Base-by-base conservation (phyloP, 2,329 filamentous ascomycete genomes). In the Parafenestella ontariensis region DNA sequence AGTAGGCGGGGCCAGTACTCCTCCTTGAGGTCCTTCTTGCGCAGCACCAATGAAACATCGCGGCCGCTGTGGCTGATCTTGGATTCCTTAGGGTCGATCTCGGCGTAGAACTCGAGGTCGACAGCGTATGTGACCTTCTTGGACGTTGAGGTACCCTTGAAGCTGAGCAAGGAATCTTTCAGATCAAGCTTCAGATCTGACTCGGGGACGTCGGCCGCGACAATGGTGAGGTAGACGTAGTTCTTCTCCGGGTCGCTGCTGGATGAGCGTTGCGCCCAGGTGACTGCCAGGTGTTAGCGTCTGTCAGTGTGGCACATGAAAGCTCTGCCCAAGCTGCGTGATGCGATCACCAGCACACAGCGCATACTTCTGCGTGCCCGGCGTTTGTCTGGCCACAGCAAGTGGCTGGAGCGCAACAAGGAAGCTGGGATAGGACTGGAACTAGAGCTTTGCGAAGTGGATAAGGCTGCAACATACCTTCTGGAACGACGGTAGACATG, bases 251-350 rank as follows among this genome's bases (percentile, higher is more conserved):
- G 77, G 50, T 97, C 93, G 66, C 83, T 82, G 68, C 79, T 82
- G 73, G 89, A 95, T 42, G 94, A 98, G 83, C 95, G 93, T 84
- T 99, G 95, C 65, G 95, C 94, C 95, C 95, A 99, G 79, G 92
- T 90, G 70, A 99, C 95, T 98, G 72, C 54, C 18, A 26, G 17
- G 42, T 56, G 59, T 74, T 61, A 75, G 69, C 36, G 44, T 11
- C 13, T 21, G 2, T 44, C 1, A 11, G 31, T 28, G 18, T 17
- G 17, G 20, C 40, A 7, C 7, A n/a, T 33, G 20, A 40, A 55
- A 34, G 45, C 54, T 52, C 46, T 50, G 45, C 23, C 15, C 34
- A 41, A 50, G 58, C 47, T 52, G n/a, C 17, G 18, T n/a, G 17
- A 26, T 18, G 11, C 37, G 15, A 43, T 39, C 36, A 42, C 42